A percentile compares a stretch with the other conserved stretches of the same genome.
These are phyloP conservation scores for Ophiostoma himal-ulmi DNA, from an alignment of 2,329 filamentous ascomycete species.

Conservation along the genomic window DNA sequence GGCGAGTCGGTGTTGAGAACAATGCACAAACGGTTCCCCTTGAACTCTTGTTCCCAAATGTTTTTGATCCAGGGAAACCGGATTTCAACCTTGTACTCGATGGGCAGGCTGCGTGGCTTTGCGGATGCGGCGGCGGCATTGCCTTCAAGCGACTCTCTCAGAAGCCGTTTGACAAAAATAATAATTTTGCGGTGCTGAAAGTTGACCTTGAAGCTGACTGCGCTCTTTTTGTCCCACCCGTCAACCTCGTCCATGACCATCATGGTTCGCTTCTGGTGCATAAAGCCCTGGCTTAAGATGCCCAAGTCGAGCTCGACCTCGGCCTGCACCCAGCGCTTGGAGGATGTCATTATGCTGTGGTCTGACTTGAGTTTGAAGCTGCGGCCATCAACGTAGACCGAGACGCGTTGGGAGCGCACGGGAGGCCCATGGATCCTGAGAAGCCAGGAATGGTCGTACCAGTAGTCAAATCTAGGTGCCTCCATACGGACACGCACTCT, in stretches of 20 bases:
- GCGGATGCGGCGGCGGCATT: background rate
- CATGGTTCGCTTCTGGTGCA: slow-evolving; percentile 50
- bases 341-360: slow-evolving; percentile 22
- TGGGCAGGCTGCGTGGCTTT: slow-evolving; percentile 8
- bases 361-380: slow-evolving; percentile 18
- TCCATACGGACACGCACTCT: slow-evolving; percentile 50
- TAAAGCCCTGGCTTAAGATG: slow-evolving; percentile 57
- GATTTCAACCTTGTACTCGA: slow-evolving; percentile 40
- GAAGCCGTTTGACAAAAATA: slow-evolving; percentile 20
- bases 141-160: slow-evolving; percentile 13
- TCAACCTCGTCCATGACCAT: slow-evolving; percentile 50
- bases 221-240: slow-evolving; percentile 4
- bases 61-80: slow-evolving; percentile 43
- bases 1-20: slow-evolving; percentile 46
- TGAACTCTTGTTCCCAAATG: slow-evolving; percentile 37
- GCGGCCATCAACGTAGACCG: slow-evolving; percentile 17
- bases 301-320: slow-evolving; percentile 40
- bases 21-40: slow-evolving; percentile 36
- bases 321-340: slow-evolving; percentile 27
- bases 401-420: background rate
- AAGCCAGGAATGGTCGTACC: slow-evolving; percentile 33
- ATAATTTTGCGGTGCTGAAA: slow-evolving; percentile 18
- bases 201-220: slow-evolving; percentile 27
- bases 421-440: slow-evolving; percentile 15
- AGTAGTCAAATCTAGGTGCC: slow-evolving; percentile 48